Conservation (phyloP, 106 monocot species). For the Dactylorhiza incarnata region DNA sequence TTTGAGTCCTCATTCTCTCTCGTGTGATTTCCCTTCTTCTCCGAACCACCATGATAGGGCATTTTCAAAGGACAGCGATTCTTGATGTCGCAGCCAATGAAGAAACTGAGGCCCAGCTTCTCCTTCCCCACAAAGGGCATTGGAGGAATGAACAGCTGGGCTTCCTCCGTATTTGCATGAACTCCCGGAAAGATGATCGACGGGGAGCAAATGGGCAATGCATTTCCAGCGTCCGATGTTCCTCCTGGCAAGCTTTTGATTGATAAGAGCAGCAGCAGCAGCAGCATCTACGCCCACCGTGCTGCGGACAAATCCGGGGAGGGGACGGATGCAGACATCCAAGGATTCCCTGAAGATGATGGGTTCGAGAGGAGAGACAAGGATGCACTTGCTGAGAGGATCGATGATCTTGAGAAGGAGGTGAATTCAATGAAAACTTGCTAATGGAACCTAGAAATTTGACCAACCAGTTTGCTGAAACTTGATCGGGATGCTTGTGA, state of each 20-base stretch:
- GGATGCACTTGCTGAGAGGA: constrained; percentile 3
- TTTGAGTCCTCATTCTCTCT: background rate
- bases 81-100: background rate
- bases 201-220: background rate
- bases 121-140: background rate
- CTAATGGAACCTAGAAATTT: too few species aligned
- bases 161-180: background rate
- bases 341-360: background rate
- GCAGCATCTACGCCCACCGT: background rate
- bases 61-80: background rate
- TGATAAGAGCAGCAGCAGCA: constrained; percentile 3
- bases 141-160: background rate
- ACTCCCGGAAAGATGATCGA: background rate
- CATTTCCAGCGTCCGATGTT: background rate
- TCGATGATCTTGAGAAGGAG: constrained; percentile 8
- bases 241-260: background rate
- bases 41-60: constrained; percentile 1
- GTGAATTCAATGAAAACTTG: background rate
- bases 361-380: background rate
- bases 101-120: background rate
- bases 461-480: too few species aligned
- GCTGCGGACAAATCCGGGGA: background rate
- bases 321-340: too few species aligned
- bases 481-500: too few species aligned
- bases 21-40: background rate